These are phyloP conservation scores for Euryodendron excelsum DNA, from an alignment of 148 eudicot genomes.

Conservation along the genomic window DNA sequence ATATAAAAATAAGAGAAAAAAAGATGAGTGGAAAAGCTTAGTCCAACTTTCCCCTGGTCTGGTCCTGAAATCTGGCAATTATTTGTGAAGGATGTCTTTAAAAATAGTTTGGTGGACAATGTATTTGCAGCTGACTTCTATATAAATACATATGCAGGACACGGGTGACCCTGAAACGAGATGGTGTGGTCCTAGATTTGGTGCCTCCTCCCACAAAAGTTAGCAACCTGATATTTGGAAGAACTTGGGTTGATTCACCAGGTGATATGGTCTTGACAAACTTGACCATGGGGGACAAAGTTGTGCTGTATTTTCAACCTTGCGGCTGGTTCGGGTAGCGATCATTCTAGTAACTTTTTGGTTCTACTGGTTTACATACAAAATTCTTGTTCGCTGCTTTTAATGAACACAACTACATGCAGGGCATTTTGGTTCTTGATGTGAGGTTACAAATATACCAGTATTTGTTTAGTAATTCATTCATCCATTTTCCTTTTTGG, in stretches of 20 bases:
- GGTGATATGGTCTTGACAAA: constrained; percentile 95
- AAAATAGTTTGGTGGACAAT: neutral
- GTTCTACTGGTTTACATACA: neutral
- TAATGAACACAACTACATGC: neutral
- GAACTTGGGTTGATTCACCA: constrained; percentile 96
- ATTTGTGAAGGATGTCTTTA: neutral
- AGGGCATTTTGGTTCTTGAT: constrained; percentile 3
- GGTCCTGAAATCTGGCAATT: neutral
- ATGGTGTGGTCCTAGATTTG: constrained; percentile 79
- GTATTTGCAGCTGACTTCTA: constrained; percentile 6
- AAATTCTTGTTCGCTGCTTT: neutral
- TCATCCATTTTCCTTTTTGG: neutral
- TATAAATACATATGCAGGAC: constrained; percentile 48
- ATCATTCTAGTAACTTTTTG: neutral
- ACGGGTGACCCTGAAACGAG: constrained; percentile 70
- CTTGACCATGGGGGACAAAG: constrained; percentile 90
- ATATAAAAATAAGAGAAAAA: neutral
- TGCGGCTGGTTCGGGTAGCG: constrained; percentile 97
- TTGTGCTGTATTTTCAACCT: constrained; percentile 90
- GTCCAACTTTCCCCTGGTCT: neutral
- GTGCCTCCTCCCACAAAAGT: constrained; percentile 96
- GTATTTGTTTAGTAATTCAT: neutral
- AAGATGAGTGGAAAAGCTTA: neutral
- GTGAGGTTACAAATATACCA: neutral
- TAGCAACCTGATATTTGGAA: constrained; percentile 87